Conservation (phyloP, 2,329 filamentous ascomycete genomes). For the Monilinia fructigena region DNA sequence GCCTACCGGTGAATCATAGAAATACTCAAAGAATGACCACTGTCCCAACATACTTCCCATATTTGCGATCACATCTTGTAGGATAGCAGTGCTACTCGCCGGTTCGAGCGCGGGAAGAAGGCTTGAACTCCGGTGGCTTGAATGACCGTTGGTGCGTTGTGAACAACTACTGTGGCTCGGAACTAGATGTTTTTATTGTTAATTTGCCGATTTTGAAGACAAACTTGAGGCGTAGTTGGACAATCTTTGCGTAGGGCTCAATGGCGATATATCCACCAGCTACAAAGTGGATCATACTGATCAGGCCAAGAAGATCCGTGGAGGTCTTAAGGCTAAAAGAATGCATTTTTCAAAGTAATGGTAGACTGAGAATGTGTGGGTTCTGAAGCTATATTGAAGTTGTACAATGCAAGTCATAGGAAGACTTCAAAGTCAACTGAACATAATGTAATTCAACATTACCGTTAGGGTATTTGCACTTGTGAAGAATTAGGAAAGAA, state of each 20-base stretch:
- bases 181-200: background rate
- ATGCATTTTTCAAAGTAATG: background rate
- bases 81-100: slow-evolving; percentile 25
- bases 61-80: slow-evolving; percentile 12
- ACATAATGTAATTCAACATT: background rate
- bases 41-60: background rate
- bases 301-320: background rate
- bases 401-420: no score
- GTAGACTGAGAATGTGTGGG: background rate
- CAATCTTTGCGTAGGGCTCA: background rate
- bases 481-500: background rate
- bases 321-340: background rate
- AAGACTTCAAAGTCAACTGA: background rate
- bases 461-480: no score
- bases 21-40: slow-evolving; percentile 11
- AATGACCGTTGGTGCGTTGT: background rate
- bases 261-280: background rate
- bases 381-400: background rate
- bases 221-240: background rate
- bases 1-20: background rate
- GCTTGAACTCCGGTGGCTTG: slow-evolving; percentile 12
- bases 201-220: background rate
- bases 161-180: slow-evolving; percentile 8
- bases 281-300: background rate
- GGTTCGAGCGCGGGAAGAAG: slow-evolving; percentile 13